Conservation (phyloP, 2,329 filamentous ascomycete genomes). For the Xylaria sp. region DNA sequence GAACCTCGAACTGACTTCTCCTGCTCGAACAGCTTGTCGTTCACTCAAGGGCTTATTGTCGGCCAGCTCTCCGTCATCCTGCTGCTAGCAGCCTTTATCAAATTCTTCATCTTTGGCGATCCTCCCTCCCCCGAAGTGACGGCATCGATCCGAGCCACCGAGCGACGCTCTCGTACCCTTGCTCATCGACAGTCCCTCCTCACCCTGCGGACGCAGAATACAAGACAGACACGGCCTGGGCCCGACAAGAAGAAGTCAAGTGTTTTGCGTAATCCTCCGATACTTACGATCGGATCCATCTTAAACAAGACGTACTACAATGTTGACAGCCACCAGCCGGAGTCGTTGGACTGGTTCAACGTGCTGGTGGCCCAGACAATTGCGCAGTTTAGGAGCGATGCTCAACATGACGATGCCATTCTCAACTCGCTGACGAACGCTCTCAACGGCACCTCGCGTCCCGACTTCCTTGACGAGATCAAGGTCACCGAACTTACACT, state of each 20-base stretch:
- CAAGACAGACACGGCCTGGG: constrained; percentile 54
- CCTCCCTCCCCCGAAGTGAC: constrained; percentile 85
- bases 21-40: constrained; percentile 73
- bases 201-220: constrained; percentile 63
- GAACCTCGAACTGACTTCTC: constrained; percentile 38
- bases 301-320: constrained; percentile 98
- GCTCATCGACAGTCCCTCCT: constrained; percentile 81
- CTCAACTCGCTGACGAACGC: constrained; percentile 85
- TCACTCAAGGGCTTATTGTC: constrained; percentile 92
- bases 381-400: constrained; percentile 92
- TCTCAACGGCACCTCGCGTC: constrained; percentile 86
- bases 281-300: constrained; percentile 91
- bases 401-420: constrained; percentile 90
- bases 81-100: constrained; percentile 94
- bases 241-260: constrained; percentile 75
- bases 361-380: constrained; percentile 96
- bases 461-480: constrained; percentile 93
- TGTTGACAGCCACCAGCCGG: constrained; percentile 92
- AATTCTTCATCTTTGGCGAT: constrained; percentile 99
- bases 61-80: constrained; percentile 94
- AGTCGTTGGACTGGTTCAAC: constrained; percentile 99
- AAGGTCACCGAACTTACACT: constrained; percentile 92
- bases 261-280: constrained; percentile 77
- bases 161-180: constrained; percentile 77
- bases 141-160: constrained; percentile 78